Conservation (phyloP, 805 yeast species). For the Kregervanrija fluxuum region DNA sequence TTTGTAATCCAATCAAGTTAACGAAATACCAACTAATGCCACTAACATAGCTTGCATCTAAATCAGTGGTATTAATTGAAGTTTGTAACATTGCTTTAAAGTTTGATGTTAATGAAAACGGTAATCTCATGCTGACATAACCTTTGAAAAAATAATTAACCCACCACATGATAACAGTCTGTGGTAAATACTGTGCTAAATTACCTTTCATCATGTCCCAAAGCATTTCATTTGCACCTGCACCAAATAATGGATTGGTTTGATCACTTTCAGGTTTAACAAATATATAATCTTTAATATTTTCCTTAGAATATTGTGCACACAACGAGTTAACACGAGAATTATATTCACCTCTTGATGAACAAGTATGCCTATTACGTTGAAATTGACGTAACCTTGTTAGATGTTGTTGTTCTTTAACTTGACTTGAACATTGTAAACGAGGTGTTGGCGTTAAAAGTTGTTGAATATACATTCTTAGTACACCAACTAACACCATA, state of each 20-base stretch:
- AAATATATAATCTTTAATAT: slow-evolving; percentile 8
- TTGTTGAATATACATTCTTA: slow-evolving; percentile 60
- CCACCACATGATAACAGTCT: slow-evolving; percentile 94
- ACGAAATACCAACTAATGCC: slow-evolving; percentile 95
- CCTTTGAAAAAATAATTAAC: slow-evolving; percentile 91
- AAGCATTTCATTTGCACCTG: slow-evolving; percentile 64
- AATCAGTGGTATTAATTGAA: slow-evolving; percentile 76
- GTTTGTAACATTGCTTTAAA: slow-evolving; percentile 90
- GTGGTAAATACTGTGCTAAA: slow-evolving; percentile 80
- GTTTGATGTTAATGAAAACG: slow-evolving; percentile 83
- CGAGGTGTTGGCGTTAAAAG: slow-evolving; percentile 55
- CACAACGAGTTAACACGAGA: slow-evolving; percentile 32
- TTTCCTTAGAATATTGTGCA: slow-evolving; percentile 28
- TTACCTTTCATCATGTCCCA: slow-evolving; percentile 74
- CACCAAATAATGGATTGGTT: slow-evolving; percentile 62
- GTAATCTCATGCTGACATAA: slow-evolving; percentile 77
- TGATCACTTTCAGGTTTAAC: slow-evolving; percentile 24
- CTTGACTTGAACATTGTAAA: slow-evolving; percentile 40
- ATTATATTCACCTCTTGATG: slow-evolving; percentile 40
- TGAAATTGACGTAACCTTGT: slow-evolving; percentile 48
- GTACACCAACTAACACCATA: slow-evolving; percentile 80
- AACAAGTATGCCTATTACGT: slow-evolving; percentile 22
- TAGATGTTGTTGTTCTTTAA: slow-evolving; percentile 60
- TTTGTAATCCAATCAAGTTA: slow-evolving; percentile 73
- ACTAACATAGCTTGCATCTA: slow-evolving; percentile 88